Evolutionary conservation across 495 filamentous ascomycete species (phyloP).

Genomic region (Penicillium subrubescens): DNA sequence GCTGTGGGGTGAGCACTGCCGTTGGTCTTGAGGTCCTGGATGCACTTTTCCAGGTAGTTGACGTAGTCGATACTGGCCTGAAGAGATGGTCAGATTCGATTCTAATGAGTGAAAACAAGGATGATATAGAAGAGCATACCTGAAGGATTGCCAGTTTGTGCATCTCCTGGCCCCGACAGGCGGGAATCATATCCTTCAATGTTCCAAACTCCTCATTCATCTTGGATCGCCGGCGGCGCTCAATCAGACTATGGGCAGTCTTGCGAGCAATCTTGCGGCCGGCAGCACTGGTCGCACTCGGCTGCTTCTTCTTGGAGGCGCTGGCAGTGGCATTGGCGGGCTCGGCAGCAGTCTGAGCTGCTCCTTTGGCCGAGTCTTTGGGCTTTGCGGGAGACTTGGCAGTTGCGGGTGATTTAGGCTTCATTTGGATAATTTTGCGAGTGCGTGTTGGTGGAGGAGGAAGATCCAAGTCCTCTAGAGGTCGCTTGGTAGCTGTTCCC

Average conservation of each 20-base stretch:
- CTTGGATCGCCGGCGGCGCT: conserved; percentile 86
- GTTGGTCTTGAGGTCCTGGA: conserved; percentile 76
- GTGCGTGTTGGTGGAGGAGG: conserved; percentile 91
- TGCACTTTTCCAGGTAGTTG: conserved; percentile 89
- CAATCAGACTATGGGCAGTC: conserved; percentile 94
- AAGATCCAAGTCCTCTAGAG: conserved; percentile 66
- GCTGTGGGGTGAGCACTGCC: conserved; percentile 21
- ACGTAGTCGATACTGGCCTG: conserved; percentile 97
- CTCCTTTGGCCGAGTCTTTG: conserved; percentile 33
- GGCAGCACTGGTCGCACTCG: conserved; percentile 70
- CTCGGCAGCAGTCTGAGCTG: conserved; percentile 26
- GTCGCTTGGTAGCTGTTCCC: conserved; percentile 50
- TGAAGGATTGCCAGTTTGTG: conserved; percentile 96
- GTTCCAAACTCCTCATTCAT: conserved; percentile 99
- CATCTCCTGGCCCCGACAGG: conserved; percentile 89
- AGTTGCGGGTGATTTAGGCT: conserved; percentile 48
- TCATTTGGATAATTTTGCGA: conserved; percentile 98
- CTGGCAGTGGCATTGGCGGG: conserved; percentile 14
- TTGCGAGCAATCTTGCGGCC: conserved; percentile 93
- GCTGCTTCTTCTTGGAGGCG: conserved; percentile 68
- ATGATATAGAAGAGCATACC: conserved; percentile 51
- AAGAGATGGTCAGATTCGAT: not conserved
- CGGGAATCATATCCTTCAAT: conserved; percentile 93
- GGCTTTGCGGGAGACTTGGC: conserved; percentile 30
- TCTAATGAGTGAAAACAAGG: not conserved